phyloP scores from a whole-genome alignment of 1,284 basidiomycete genomes.

The Ceratobasidium sp. region DNA sequence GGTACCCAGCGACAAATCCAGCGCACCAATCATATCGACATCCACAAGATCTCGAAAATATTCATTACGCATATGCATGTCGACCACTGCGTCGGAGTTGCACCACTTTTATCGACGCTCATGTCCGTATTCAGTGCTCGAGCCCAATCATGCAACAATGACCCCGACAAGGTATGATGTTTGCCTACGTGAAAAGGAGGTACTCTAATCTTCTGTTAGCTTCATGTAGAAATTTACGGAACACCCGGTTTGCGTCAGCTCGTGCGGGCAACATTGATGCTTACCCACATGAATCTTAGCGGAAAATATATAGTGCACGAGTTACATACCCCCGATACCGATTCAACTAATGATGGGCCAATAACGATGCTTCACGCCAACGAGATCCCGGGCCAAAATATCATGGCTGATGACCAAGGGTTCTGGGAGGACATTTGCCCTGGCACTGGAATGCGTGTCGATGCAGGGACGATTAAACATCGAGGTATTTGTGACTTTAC shows the following conservation, averaged over 20 bases:
- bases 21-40: constrained; percentile 8
- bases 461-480: constrained; percentile 83
- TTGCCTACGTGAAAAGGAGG: constrained; percentile 4
- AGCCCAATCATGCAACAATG: constrained; percentile 12
- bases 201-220: constrained; percentile 17
- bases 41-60: constrained; percentile 21
- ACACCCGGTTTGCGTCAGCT: constrained; percentile 82
- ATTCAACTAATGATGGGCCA: constrained; percentile 53
- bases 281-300: constrained; percentile 73
- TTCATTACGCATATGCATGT: constrained; percentile 49
- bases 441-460: constrained; percentile 65
- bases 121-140: constrained; percentile 35
- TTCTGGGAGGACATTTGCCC: constrained; percentile 72
- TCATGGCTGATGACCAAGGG: constrained; percentile 70
- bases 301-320: constrained; percentile 86
- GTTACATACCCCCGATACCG: constrained; percentile 61
- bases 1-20: constrained; percentile 38
- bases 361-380: constrained; percentile 66
- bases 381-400: constrained; percentile 74
- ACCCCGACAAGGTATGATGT: constrained; percentile 37
- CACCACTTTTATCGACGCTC: constrained; percentile 74
- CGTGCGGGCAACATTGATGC: constrained; percentile 74
- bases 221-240: constrained; percentile 79
- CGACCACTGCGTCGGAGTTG: constrained; percentile 83
- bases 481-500: constrained; percentile 65